Percentiles rank a stretch among this genome's conserved stretches.
phyloP scores from a whole-genome alignment of 352 stramenopile species.

The Globisporangium splendens region DNA sequence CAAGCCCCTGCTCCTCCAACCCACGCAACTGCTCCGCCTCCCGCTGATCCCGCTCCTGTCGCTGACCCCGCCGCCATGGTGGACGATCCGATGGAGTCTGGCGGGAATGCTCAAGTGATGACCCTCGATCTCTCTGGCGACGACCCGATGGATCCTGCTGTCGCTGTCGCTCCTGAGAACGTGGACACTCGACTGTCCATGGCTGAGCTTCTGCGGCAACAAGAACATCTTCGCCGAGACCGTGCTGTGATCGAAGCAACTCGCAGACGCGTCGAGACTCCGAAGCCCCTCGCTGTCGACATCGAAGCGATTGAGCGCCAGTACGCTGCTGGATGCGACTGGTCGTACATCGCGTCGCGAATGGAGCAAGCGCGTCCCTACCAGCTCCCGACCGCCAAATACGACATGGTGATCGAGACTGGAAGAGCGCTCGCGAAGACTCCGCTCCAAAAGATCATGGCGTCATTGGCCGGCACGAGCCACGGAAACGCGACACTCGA shows the following conservation, averaged over 20 bases:
- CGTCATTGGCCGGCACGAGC: not conserved
- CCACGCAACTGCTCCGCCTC: no score
- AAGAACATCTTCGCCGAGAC: not conserved
- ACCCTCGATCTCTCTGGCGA: no score
- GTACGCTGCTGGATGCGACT: constrained; percentile 5
- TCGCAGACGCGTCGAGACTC: not conserved
- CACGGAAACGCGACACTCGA: constrained; percentile 8
- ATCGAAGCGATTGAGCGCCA: constrained; percentile 11
- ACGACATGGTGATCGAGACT: not conserved
- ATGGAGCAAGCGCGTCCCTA: not conserved
- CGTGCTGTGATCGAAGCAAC: not conserved
- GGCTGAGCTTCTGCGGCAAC: no score
- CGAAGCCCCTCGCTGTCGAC: not conserved
- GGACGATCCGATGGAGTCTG: no score
- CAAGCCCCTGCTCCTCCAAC: no score
- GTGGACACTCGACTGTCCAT: no score
- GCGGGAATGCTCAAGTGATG: no score
- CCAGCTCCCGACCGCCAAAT: no score
- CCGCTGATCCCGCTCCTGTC: no score
- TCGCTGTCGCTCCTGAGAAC: no score
- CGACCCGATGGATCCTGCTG: no score
- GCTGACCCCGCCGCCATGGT: no score
- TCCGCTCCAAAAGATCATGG: constrained; percentile 6
- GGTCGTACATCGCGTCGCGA: not conserved
- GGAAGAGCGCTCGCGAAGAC: constrained; percentile 8